Evolutionary conservation across 179 eudicot species (phyloP), one percentile per base, ranked within the genome.

Genomic region (Beta lomatogona): DNA sequence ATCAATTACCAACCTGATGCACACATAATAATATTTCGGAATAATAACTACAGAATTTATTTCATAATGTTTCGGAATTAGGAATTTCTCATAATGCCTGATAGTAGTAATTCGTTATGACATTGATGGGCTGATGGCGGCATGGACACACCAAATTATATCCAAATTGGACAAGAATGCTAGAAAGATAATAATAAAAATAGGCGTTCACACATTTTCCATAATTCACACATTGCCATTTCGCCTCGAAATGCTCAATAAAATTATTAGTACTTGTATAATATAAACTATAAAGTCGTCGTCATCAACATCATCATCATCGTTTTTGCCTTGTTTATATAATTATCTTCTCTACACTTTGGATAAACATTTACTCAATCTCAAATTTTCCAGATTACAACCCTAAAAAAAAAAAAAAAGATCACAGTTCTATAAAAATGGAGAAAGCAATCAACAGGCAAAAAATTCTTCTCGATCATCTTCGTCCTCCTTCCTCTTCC

Each of bases 371-470:
- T 46, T 36, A 36, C 41, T 36, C 41, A 8, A 44, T 69, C 54
- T 44, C 31, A 71, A 36, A 2, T 16, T 69, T 71, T 6, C 46
- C 41, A 8, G 61, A 58, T 58, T 16, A 2, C 31, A 63, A 22
- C 10, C n/a, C 46, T 71, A 16, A 53, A 71, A 71, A 36, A 36
- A 36, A 2, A 16, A 53, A 71, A 71, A 36, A 36, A 36, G 31
- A 36, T 36, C 41, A 36, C 1, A 46, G 5, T 9, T 71, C 31
- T 36, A 7, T 8, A 82, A 75, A 70, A 79, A 92, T 95, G 98
- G 99, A 95, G 83, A 94, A 85, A 86, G 99, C 95, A 53, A 84
- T 88, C 36, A 91, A 90, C 84, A 92, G 98, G 72, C 99, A 95
- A 71, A 88, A 90, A 79, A 87, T 95, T 59, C 82, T 95, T 55